Conservation (phyloP, 768 basidiomycete genomes). For the Exidia glandulosa region DNA sequence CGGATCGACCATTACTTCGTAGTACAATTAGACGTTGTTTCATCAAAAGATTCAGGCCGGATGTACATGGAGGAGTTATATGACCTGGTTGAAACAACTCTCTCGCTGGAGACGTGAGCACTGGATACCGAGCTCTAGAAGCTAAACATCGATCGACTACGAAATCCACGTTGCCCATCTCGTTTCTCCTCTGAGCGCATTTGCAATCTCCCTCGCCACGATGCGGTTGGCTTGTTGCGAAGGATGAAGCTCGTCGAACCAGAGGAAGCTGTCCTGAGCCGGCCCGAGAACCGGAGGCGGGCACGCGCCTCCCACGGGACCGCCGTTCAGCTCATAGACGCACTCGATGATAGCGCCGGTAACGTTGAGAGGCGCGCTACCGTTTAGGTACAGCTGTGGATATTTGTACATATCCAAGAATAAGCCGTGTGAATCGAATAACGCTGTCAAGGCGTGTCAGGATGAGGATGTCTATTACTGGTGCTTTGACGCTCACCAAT, state of each 20-base stretch:
- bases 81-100: too few relatives aligned
- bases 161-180: slow-evolving; percentile 3
- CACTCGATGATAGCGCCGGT: slow-evolving; percentile 1
- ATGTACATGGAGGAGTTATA: too few relatives aligned
- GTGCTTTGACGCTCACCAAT: slow-evolving; percentile 32
- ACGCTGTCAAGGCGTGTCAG: neutral
- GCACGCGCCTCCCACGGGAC: neutral
- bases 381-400: slow-evolving; percentile 5
- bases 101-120: too few relatives aligned
- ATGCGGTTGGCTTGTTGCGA: slow-evolving; percentile 6
- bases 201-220: slow-evolving; percentile 5
- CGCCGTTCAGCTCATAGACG: neutral
- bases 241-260: slow-evolving; percentile 8
- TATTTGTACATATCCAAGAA: slow-evolving; percentile 7
- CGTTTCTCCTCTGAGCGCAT: neutral
- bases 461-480: too few relatives aligned
- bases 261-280: slow-evolving; percentile 2
- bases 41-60: too few relatives aligned
- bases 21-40: too few relatives aligned
- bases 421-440: slow-evolving; percentile 3
- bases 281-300: neutral
- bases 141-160: too few relatives aligned
- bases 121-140: too few relatives aligned
- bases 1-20: too few relatives aligned
- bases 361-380: slow-evolving; percentile 4